Evolutionary conservation across 129 eudicot species (phyloP).

Genomic region (Tagetes erecta): DNA sequence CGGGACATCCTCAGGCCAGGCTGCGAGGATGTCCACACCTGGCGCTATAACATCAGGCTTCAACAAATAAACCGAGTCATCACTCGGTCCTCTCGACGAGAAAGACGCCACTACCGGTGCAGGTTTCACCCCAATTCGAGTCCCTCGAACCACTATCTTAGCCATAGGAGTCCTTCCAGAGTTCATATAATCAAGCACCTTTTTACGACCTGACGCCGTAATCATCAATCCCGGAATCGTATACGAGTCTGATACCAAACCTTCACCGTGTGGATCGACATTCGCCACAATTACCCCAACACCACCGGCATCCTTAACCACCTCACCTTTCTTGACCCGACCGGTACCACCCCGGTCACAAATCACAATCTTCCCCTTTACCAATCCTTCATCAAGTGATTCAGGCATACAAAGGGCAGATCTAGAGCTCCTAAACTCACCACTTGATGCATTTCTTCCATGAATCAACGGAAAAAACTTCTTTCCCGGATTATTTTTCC

Average conservation of each 20-base stretch:
- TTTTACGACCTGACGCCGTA: slow-evolving; percentile 45
- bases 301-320: slow-evolving; percentile 65
- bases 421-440: not conserved
- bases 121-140: slow-evolving; percentile 55
- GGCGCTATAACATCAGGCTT: slow-evolving; percentile 92
- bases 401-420: slow-evolving; percentile 50
- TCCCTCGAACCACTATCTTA: slow-evolving; percentile 48
- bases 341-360: slow-evolving; percentile 59
- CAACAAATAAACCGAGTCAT: slow-evolving; percentile 43
- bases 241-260: slow-evolving; percentile 58
- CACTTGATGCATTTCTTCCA: slow-evolving; percentile 50
- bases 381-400: slow-evolving; percentile 45
- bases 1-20: slow-evolving; percentile 69
- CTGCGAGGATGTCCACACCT: slow-evolving; percentile 79
- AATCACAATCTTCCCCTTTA: slow-evolving; percentile 66
- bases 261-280: slow-evolving; percentile 62
- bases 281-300: slow-evolving; percentile 68
- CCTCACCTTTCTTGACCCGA: slow-evolving; percentile 59
- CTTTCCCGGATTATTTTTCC: slow-evolving; percentile 10
- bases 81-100: slow-evolving; percentile 73
- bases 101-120: slow-evolving; percentile 78
- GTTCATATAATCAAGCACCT: slow-evolving; percentile 36
- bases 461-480: slow-evolving; percentile 48
- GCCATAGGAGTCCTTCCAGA: slow-evolving; percentile 50
- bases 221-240: slow-evolving; percentile 64